Evolutionary conservation across 129 eudicot genomes (phyloP).

Genomic region (Cynara cardunculus): DNA sequence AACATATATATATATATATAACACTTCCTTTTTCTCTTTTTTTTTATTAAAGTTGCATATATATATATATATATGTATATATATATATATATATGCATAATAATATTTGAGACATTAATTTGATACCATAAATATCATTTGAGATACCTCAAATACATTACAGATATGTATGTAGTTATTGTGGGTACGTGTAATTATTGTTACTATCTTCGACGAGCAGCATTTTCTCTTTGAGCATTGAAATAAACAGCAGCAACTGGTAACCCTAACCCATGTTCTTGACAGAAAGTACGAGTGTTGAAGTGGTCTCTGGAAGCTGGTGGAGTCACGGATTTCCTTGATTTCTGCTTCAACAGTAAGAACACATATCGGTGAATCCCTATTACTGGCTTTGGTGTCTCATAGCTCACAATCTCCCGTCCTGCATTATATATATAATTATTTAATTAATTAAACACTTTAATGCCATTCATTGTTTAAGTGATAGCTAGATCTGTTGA

Average conservation of each 20-base stretch:
- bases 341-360: conserved; percentile 67
- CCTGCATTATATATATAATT: conserved; percentile 29
- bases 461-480: too few species aligned
- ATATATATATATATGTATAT: not conserved
- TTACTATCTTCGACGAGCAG: conserved; percentile 70
- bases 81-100: not conserved
- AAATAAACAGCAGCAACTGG: conserved; percentile 88
- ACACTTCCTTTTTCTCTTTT: not conserved
- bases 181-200: not conserved
- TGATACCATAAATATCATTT: not conserved
- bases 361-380: conserved; percentile 89
- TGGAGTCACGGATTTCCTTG: conserved; percentile 63
- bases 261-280: conserved; percentile 61
- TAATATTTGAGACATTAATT: too few species aligned
- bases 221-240: conserved; percentile 95
- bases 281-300: conserved; percentile 68
- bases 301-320: conserved; percentile 72
- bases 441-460: not conserved
- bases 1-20: not conserved
- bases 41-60: conserved; percentile 7
- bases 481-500: not conserved
- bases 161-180: too few species aligned
- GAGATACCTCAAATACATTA: conserved; percentile 2
- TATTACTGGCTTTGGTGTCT: conserved; percentile 79
- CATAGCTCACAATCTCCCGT: conserved; percentile 75